Conservation (phyloP, 305 asterid species). For the Fraxinus floribunda region DNA sequence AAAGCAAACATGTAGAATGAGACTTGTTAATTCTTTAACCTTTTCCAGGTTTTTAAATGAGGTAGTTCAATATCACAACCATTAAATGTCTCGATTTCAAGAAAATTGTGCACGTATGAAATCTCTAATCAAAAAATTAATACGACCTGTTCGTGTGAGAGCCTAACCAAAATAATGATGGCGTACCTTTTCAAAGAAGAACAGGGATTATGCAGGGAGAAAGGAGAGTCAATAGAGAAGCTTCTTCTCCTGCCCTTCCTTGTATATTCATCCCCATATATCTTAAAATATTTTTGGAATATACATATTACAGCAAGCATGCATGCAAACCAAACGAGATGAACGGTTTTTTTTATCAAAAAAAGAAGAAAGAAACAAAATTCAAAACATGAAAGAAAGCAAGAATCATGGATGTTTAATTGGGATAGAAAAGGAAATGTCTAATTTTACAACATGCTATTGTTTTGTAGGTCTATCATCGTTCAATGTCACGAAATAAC, state of each 20-base stretch:
- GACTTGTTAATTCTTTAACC: not conserved
- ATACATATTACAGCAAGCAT: conserved; percentile 14
- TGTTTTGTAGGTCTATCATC: not conserved
- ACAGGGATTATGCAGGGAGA: not conserved
- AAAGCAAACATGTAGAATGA: not conserved
- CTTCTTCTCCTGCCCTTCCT: not conserved
- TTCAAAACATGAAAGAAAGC: not conserved
- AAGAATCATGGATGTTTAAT: not conserved
- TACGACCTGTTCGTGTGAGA: not conserved
- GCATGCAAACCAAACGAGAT: conserved; percentile 10
- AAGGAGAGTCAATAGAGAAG: not conserved
- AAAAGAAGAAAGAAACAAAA: not conserved
- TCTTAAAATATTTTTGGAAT: not conserved
- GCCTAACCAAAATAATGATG: not conserved
- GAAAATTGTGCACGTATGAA: not conserved
- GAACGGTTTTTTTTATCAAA: not conserved
- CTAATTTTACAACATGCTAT: not conserved
- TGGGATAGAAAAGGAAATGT: not conserved
- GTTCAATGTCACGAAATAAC: not conserved
- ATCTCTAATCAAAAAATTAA: not conserved
- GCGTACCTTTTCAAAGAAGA: not conserved
- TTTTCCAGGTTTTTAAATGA: not conserved
- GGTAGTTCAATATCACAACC: not conserved
- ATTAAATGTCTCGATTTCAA: not conserved
- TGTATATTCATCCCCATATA: not conserved